Evolutionary conservation across 1,139 yeast genomes (phyloP), one percentile per base, ranked within the genome.

Genomic region (Candida sanyaensis): DNA sequence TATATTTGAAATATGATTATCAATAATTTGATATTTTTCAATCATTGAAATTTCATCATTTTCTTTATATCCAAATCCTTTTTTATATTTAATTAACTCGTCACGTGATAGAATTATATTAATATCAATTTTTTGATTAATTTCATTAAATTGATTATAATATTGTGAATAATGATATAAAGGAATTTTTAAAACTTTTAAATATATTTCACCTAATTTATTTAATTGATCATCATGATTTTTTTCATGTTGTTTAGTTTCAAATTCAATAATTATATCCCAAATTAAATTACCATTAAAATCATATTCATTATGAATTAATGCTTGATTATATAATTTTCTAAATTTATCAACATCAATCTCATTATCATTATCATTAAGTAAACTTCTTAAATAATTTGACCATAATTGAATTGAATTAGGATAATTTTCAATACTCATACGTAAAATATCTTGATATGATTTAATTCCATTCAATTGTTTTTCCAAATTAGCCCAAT

Each of bases 101-200:
- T 58, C 60, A 5, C 62, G 43, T 3, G 64, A 56, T 2, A 79
- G 49, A 2, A 80, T 50, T 10, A 71, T 75, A 0, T 61, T 54
- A 0, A 72, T 50, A 1, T 64, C 55, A 46, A 69, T 75, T 23
- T 65, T 61, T 43, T 73, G 68, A 40, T 66, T 67, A 10, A 81
- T 61, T 26, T 75, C 77, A 30, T 68, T 61, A 52, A 81, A 83
- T 31, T 73, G 72, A 43, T 77, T 77, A 55, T 77, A 83, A 60
- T 83, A 86, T 54, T 75, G 80, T 0, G 92, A 81, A 60, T 87
- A 86, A 56, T 85, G 88, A 63, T 87, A 86, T 31, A 86, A 64
- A 0, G 95, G 93, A 2, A 84, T 67, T 13, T 59, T 61, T 6
- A 81, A 66, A 8, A 84, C 66, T 44, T 68, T 66, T 36, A 73